Conservation (phyloP, 345 rosid genomes). For the Lepidium didymum region DNA sequence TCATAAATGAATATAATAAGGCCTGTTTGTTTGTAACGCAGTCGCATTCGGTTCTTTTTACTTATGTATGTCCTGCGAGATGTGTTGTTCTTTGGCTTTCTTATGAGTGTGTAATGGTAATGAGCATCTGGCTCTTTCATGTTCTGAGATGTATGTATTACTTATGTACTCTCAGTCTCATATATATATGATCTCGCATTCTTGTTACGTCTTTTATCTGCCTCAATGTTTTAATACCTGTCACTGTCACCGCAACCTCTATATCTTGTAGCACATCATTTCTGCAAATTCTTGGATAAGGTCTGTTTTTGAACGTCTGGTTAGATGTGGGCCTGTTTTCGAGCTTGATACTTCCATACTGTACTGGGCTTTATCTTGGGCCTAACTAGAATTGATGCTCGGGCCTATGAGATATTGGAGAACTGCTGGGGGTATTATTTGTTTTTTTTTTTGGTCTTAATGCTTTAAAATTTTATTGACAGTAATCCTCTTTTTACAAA, state of each 20-base stretch:
- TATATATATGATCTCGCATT: background rate
- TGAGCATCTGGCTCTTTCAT: constrained; percentile 11
- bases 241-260: background rate
- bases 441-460: background rate
- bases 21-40: background rate
- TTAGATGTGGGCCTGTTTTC: background rate
- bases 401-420: background rate
- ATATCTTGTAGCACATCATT: background rate
- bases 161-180: background rate
- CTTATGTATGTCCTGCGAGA: background rate
- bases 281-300: too few species aligned
- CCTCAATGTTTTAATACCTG: background rate
- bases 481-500: too few species aligned
- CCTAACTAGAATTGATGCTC: background rate
- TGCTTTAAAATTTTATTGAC: too few species aligned
- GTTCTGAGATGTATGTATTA: background rate
- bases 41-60: constrained; percentile 10
- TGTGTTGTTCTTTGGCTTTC: background rate
- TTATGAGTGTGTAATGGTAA: background rate
- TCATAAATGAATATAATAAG: background rate
- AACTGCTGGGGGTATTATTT: background rate
- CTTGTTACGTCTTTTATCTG: background rate
- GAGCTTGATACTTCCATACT: background rate
- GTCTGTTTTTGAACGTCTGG: too few species aligned
- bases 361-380: background rate